phyloP scores from a whole-genome alignment of 2,329 filamentous ascomycete species.

The Blastomyces emzantsi region DNA sequence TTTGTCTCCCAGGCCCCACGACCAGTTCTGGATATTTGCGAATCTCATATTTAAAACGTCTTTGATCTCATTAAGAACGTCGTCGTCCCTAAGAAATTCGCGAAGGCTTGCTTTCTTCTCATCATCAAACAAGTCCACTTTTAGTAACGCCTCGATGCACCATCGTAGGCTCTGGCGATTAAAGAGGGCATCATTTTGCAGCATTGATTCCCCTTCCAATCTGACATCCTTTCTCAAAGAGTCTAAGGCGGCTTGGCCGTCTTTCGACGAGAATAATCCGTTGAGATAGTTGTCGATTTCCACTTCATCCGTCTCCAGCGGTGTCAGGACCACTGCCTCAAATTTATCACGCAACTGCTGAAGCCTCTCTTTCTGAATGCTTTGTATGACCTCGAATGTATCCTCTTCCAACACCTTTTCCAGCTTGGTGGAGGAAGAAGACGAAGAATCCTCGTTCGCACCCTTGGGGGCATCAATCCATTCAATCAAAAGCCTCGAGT shows the following conservation, averaged over 20 bases:
- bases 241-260: slow-evolving; percentile 18
- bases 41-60: slow-evolving; percentile 40
- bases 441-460: slow-evolving; percentile 11
- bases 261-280: slow-evolving; percentile 25
- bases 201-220: slow-evolving; percentile 15
- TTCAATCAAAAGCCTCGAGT: slow-evolving; percentile 33
- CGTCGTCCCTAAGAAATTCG: slow-evolving; percentile 33
- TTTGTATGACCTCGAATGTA: slow-evolving; percentile 26
- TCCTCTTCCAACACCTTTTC: slow-evolving; percentile 18
- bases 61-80: slow-evolving; percentile 36
- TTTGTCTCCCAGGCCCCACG: slow-evolving; percentile 34
- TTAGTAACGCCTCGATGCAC: slow-evolving; percentile 34
- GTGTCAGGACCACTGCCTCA: slow-evolving; percentile 33
- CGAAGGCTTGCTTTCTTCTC: slow-evolving; percentile 35
- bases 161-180: slow-evolving; percentile 23
- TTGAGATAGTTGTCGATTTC: slow-evolving; percentile 28
- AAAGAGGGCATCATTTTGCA: slow-evolving; percentile 26
- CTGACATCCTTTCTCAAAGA: slow-evolving; percentile 24
- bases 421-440: slow-evolving; percentile 8
- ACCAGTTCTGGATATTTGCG: slow-evolving; percentile 35
- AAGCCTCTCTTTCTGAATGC: slow-evolving; percentile 29
- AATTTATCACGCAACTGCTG: slow-evolving; percentile 34
- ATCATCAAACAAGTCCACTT: slow-evolving; percentile 36
- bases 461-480: slow-evolving; percentile 27
- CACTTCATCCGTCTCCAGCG: slow-evolving; percentile 26